These are phyloP conservation scores for Taphrina pruni DNA, from an alignment of 1,139 yeast genomes.

Conservation along the genomic window DNA sequence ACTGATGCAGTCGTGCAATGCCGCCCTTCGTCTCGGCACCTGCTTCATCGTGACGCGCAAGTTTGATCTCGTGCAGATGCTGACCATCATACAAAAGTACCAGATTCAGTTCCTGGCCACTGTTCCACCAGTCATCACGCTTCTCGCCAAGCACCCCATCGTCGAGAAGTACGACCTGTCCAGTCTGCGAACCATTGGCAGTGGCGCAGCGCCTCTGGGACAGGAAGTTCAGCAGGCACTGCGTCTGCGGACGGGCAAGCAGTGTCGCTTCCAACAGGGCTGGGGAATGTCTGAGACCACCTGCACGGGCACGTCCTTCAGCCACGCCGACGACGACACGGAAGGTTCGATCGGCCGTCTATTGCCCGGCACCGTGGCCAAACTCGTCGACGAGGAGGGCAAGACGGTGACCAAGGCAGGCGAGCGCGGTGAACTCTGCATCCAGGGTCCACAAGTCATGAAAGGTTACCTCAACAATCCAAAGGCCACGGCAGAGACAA, in stretches of 20 bases:
- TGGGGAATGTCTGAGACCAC: conserved; percentile 43
- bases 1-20: conserved; percentile 48
- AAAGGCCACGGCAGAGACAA: conserved; percentile 53
- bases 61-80: conserved; percentile 51
- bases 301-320: conserved; percentile 47
- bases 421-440: conserved; percentile 74
- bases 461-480: conserved; percentile 61
- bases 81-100: conserved; percentile 49
- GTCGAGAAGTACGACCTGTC: conserved; percentile 50
- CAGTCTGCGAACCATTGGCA: conserved; percentile 46
- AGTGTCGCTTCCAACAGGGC: conserved; percentile 40
- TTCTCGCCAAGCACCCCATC: conserved; percentile 53
- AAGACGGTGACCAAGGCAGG: conserved; percentile 61
- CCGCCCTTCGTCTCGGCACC: conserved; percentile 47
- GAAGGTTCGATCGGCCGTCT: conserved; percentile 59
- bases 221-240: conserved; percentile 36
- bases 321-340: conserved; percentile 44
- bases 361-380: conserved; percentile 55
- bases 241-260: conserved; percentile 20
- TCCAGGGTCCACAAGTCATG: conserved; percentile 71
- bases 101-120: conserved; percentile 49
- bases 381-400: conserved; percentile 56
- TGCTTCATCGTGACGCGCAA: conserved; percentile 50
- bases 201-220: conserved; percentile 55
- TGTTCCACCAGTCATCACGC: conserved; percentile 55